These are phyloP conservation scores for Gonapodya prolifera DNA, from an alignment of 192 early-diverging fungal species.

Conservation along the genomic window DNA sequence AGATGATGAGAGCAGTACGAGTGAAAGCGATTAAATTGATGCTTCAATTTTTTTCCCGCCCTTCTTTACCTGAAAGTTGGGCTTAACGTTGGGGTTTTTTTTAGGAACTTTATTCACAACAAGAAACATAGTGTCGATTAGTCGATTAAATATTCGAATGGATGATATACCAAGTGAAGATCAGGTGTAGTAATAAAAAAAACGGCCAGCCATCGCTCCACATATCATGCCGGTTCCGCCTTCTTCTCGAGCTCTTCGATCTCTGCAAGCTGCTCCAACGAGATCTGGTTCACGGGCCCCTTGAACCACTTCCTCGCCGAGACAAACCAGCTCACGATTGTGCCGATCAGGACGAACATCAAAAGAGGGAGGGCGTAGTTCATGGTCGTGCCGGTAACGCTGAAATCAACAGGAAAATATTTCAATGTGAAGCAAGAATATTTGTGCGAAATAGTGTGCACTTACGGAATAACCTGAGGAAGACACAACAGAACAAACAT, in stretches of 20 bases:
- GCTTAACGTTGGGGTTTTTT: too few species aligned
- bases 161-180: too few species aligned
- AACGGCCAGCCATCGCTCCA: too few species aligned
- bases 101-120: too few species aligned
- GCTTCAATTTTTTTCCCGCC: too few species aligned
- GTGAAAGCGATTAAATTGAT: too few species aligned
- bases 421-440: background rate
- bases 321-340: background rate
- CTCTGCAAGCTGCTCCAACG: conserved; percentile 3
- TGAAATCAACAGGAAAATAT: background rate
- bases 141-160: too few species aligned
- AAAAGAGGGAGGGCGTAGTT: conserved; percentile 2
- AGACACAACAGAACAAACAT: conserved; percentile 3
- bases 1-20: too few species aligned
- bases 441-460: background rate
- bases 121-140: too few species aligned
- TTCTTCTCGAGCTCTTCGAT: background rate
- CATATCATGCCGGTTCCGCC: background rate
- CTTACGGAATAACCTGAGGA: conserved; percentile 2
- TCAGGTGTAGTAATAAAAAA: too few species aligned
- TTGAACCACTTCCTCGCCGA: conserved; percentile 7
- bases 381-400: background rate
- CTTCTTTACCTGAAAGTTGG: too few species aligned
- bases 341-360: conserved; percentile 1
- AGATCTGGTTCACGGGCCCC: conserved; percentile 2